Percentiles rank a stretch among this genome's conserved stretches.
Conservation (phyloP, 768 basidiomycete species). For the Boletus speciosus region DNA sequence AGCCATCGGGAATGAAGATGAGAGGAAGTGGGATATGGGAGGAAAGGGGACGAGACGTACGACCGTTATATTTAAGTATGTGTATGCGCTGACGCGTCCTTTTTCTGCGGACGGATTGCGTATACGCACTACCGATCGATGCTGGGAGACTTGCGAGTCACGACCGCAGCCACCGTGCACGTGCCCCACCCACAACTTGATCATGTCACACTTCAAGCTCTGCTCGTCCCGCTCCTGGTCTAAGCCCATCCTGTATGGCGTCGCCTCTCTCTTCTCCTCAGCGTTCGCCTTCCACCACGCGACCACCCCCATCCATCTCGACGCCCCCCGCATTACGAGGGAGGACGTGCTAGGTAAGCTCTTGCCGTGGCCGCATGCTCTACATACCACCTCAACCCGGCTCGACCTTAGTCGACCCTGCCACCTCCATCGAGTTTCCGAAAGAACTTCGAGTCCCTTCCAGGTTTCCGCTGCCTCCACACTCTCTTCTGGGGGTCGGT, state of each 20-base stretch:
- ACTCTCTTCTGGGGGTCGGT: constrained; percentile 78
- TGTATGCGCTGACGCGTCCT: constrained; percentile 29
- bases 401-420: constrained; percentile 56
- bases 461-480: constrained; percentile 55
- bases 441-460: constrained; percentile 60
- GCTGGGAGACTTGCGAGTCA: neutral
- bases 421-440: constrained; percentile 72
- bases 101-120: constrained; percentile 15
- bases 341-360: constrained; percentile 24
- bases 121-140: constrained; percentile 1
- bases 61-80: constrained; percentile 10
- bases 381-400: neutral
- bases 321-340: constrained; percentile 32
- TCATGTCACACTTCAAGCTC: constrained; percentile 8
- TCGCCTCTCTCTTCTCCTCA: constrained; percentile 31
- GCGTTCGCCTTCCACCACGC: constrained; percentile 27
- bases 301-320: constrained; percentile 39
- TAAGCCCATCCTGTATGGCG: constrained; percentile 31
- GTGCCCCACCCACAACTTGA: constrained; percentile 5
- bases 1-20: constrained; percentile 22
- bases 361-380: too few relatives aligned
- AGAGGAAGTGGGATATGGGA: constrained; percentile 13
- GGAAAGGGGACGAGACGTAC: constrained; percentile 26
- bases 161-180: constrained; percentile 1
- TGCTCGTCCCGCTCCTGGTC: constrained; percentile 10